A percentile compares a stretch with the other conserved stretches of the same genome.
phyloP scores from a whole-genome alignment of 176 grass and related monocot species.

The Ensete glaucum region DNA sequence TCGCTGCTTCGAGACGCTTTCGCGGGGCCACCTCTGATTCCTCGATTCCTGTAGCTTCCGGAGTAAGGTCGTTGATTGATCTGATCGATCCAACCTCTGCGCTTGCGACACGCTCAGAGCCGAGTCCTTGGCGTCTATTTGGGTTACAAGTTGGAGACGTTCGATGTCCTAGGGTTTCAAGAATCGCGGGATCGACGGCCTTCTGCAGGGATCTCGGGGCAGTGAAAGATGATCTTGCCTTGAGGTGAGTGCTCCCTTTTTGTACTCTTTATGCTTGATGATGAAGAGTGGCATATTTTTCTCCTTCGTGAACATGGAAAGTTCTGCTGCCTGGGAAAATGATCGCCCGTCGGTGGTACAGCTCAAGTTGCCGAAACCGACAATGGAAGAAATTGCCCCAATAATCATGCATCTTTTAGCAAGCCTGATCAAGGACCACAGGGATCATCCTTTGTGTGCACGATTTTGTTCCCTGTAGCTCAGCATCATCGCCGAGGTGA shows the following conservation, averaged over 20 bases:
- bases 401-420: slow-evolving; percentile 50
- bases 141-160: background rate
- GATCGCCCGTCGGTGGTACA: slow-evolving; percentile 18
- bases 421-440: slow-evolving; percentile 39
- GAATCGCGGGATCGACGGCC: background rate
- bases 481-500: slow-evolving; percentile 51
- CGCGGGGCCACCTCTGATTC: too few species aligned
- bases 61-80: background rate
- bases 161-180: background rate
- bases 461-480: slow-evolving; percentile 78
- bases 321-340: slow-evolving; percentile 26
- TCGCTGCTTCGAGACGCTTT: background rate
- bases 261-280: slow-evolving; percentile 54
- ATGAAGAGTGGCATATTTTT: slow-evolving; percentile 8
- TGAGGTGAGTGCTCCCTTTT: slow-evolving; percentile 37
- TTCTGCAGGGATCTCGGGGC: background rate
- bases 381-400: slow-evolving; percentile 56
- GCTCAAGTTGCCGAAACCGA: slow-evolving; percentile 53
- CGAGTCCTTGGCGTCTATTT: too few species aligned
- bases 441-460: slow-evolving; percentile 79
- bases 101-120: background rate
- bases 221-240: background rate
- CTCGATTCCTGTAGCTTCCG: background rate
- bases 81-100: background rate
- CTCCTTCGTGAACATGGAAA: background rate